phyloP scores from a whole-genome alignment of 768 basidiomycete species.

The Tylopilus subfusipes region DNA sequence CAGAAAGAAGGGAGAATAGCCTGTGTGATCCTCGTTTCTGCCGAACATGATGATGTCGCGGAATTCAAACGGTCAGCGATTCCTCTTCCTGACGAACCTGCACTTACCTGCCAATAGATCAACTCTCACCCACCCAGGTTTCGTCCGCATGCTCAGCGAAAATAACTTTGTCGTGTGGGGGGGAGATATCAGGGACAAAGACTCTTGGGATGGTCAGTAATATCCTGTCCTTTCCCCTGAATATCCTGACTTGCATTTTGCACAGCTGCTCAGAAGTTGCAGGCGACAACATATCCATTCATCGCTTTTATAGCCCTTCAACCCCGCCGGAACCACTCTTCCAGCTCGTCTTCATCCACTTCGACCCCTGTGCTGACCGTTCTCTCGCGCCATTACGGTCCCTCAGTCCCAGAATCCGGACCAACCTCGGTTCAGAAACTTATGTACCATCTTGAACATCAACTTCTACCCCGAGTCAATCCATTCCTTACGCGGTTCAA shows the following conservation, averaged over 20 bases:
- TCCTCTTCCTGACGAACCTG: not conserved
- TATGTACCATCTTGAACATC: slow-evolving; percentile 59
- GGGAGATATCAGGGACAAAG: slow-evolving; percentile 79
- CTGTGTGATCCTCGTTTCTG: slow-evolving; percentile 79
- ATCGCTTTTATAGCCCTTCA: slow-evolving; percentile 90
- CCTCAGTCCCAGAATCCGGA: slow-evolving; percentile 43
- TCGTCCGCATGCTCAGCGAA: slow-evolving; percentile 66
- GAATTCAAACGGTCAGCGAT: slow-evolving; percentile 75
- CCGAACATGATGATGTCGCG: slow-evolving; percentile 85
- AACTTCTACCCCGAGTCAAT: slow-evolving; percentile 75
- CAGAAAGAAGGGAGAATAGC: slow-evolving; percentile 71
- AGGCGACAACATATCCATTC: slow-evolving; percentile 90
- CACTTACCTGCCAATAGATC: slow-evolving; percentile 38
- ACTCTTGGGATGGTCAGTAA: slow-evolving; percentile 69
- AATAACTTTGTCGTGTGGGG: slow-evolving; percentile 88
- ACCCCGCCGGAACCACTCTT: slow-evolving; percentile 48
- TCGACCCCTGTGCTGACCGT: slow-evolving; percentile 63
- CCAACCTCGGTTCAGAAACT: slow-evolving; percentile 66
- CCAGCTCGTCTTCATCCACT: slow-evolving; percentile 33
- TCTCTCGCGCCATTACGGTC: slow-evolving; percentile 81
- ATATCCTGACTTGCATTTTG: not conserved
- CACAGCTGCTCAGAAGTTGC: slow-evolving; percentile 64
- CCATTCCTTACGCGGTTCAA: slow-evolving; percentile 70
- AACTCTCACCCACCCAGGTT: slow-evolving; percentile 69
- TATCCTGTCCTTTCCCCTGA: not conserved